Percentiles rank a stretch among this genome's conserved stretches.
Conservation (phyloP, 331 rosid genomes). For the Stylosanthes scabra region DNA sequence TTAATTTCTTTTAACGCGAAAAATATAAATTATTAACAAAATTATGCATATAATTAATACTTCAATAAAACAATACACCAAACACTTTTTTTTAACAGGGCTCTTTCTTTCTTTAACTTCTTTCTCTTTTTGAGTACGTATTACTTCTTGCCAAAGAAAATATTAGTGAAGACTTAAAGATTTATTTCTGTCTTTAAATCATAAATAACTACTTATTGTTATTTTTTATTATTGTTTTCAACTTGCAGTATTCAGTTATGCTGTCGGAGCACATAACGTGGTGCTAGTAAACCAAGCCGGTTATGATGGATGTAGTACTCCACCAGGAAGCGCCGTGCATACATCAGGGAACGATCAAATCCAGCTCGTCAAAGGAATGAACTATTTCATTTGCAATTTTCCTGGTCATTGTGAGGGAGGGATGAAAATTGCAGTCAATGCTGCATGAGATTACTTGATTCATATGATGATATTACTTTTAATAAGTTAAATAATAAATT, state of each 20-base stretch:
- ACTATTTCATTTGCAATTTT: slow-evolving; percentile 59
- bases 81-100: too few species aligned
- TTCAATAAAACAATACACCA: too few species aligned
- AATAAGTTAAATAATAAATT: not conserved
- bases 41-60: too few species aligned
- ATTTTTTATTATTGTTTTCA: not conserved
- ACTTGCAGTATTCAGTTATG: slow-evolving; percentile 60
- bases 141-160: not conserved
- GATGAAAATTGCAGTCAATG: slow-evolving; percentile 61
- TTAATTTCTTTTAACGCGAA: too few species aligned
- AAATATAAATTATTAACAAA: too few species aligned
- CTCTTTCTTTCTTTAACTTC: too few species aligned
- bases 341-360: slow-evolving; percentile 54
- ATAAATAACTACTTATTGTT: not conserved
- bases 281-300: slow-evolving; percentile 46
- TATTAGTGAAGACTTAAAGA: not conserved
- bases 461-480: not conserved
- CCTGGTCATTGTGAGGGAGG: slow-evolving; percentile 60
- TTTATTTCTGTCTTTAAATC: not conserved
- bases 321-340: slow-evolving; percentile 32
- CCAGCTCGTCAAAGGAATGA: slow-evolving; percentile 54
- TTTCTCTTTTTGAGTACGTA: not conserved
- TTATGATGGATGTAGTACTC: slow-evolving; percentile 41
- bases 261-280: slow-evolving; percentile 45
- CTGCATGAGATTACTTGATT: slow-evolving; percentile 7